Evolutionary conservation across 768 basidiomycete genomes (phyloP), one percentile per base, ranked within the genome.

Genomic region (Podaxis carcinomalis): DNA sequence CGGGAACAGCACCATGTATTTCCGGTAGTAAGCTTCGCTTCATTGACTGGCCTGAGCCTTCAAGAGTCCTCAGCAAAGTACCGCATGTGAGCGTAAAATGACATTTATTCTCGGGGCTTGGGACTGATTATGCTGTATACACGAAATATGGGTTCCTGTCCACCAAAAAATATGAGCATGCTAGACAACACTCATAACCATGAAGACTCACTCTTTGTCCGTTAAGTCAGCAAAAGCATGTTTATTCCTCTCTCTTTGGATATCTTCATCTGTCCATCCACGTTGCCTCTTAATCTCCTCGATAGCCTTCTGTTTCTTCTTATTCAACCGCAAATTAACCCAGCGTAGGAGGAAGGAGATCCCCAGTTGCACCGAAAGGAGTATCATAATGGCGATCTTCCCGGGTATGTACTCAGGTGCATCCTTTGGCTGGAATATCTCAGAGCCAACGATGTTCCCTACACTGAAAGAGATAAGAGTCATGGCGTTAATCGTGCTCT

Each of bases 201-300:
- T 28, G 37, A 25, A 51, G 44, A 74, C 83, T 69, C 62, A 86
- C 83, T 85, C 81, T 66, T 80, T 83, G 69, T 88, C 86, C 3
- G 86, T 87, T 57, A 86, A 64, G 68, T 88, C 86, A 25, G 80
- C 73, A 69, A 88, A 88, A 19, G 85, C 86, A 56, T 85, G 78
- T 52, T 79, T 76, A 61, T 87, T 83, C 19, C 83, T 76, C 67
- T 87, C 83, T 55, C 77, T 75, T 66, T 81, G 80, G 16, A 88
- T 71, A 57, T 88, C 85, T 5, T 68, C 78, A 47, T 85, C 80
- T 0, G 80, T 76, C 86, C 87, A 88, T 3, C 82, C 82, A n/a
- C 70, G 70, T 11, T 74, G 70, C 3, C 70, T 74, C 68, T 77
- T 83, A 64, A 78, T 69, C 47, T 77, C 77, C 39, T 73, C 77